Conservation (phyloP, 257 asterid genomes). For the Lycium ferocissimum region DNA sequence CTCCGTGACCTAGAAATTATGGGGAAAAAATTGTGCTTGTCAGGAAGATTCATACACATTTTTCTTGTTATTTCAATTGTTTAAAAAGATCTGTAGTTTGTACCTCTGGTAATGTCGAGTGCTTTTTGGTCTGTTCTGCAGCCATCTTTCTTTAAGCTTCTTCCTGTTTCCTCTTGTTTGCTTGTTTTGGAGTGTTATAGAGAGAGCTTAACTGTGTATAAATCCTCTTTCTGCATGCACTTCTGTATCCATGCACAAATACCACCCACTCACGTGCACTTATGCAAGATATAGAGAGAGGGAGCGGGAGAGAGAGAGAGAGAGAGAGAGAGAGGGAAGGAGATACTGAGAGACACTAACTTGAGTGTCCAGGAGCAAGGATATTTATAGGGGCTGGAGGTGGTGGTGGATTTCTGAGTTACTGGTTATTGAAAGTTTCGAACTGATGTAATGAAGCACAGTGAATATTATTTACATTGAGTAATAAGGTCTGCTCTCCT, state of each 20-base stretch:
- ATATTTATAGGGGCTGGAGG: slow-evolving; percentile 55
- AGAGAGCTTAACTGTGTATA: slow-evolving; percentile 32
- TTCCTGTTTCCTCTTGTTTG: slow-evolving; percentile 45
- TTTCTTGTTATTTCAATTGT: slow-evolving; percentile 34
- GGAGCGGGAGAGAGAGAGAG: slow-evolving; percentile 10
- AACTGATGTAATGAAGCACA: slow-evolving; percentile 36
- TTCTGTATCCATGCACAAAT: slow-evolving; percentile 48
- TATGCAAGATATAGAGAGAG: not conserved
- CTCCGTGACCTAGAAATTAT: slow-evolving; percentile 60
- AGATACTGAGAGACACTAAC: slow-evolving; percentile 35
- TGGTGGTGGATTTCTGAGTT: slow-evolving; percentile 44
- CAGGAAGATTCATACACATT: slow-evolving; percentile 29
- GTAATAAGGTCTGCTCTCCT: slow-evolving; percentile 41
- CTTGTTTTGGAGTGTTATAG: slow-evolving; percentile 44
- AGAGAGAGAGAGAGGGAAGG: slow-evolving; percentile 30
- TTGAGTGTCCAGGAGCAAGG: slow-evolving; percentile 38
- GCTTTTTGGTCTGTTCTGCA: slow-evolving; percentile 55
- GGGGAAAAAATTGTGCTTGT: slow-evolving; percentile 16
- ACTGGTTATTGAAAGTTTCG: slow-evolving; percentile 34
- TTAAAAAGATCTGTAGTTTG: slow-evolving; percentile 38
- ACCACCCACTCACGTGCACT: slow-evolving; percentile 30
- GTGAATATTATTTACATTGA: slow-evolving; percentile 42
- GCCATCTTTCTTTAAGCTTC: slow-evolving; percentile 52
- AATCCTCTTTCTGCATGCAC: slow-evolving; percentile 34
- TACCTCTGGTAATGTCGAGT: slow-evolving; percentile 70